phyloP scores from a whole-genome alignment of 345 rosid genomes.

The Corchorus olitorius region DNA sequence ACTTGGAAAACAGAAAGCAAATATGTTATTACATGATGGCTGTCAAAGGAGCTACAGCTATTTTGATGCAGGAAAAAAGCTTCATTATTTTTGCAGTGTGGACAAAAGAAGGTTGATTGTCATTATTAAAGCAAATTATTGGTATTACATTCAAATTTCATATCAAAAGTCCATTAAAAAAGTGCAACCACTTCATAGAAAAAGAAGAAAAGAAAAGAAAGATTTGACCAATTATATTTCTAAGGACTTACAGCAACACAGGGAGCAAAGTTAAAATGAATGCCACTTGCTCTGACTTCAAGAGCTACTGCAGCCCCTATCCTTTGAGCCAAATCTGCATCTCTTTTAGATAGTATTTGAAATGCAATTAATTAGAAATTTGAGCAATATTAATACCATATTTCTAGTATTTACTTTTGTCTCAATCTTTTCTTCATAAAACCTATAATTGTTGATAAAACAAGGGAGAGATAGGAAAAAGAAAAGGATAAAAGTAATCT shows the following conservation, averaged over 20 bases:
- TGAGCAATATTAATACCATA: background rate
- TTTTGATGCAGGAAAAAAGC: background rate
- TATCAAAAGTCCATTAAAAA: background rate
- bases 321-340: slow-evolving; percentile 61
- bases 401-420: background rate
- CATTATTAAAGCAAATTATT: slow-evolving; percentile 4
- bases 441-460: background rate
- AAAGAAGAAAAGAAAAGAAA: background rate
- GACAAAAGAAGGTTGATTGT: slow-evolving; percentile 5
- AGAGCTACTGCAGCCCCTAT: slow-evolving; percentile 79
- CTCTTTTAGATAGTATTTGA: slow-evolving; percentile 41
- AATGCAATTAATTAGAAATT: slow-evolving; percentile 15
- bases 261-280: slow-evolving; percentile 82
- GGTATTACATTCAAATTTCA: background rate
- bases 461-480: background rate
- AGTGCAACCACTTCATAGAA: background rate
- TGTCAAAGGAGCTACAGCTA: background rate
- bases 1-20: slow-evolving; percentile 5
- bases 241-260: slow-evolving; percentile 73
- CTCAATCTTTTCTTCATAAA: background rate
- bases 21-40: slow-evolving; percentile 1
- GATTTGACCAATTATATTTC: background rate
- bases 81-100: background rate
- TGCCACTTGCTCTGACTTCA: slow-evolving; percentile 84
- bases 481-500: background rate